Percentiles rank a stretch among this genome's conserved stretches.
Evolutionary conservation across 306 rosid species (phyloP).

Genomic region (Vicia faba): DNA sequence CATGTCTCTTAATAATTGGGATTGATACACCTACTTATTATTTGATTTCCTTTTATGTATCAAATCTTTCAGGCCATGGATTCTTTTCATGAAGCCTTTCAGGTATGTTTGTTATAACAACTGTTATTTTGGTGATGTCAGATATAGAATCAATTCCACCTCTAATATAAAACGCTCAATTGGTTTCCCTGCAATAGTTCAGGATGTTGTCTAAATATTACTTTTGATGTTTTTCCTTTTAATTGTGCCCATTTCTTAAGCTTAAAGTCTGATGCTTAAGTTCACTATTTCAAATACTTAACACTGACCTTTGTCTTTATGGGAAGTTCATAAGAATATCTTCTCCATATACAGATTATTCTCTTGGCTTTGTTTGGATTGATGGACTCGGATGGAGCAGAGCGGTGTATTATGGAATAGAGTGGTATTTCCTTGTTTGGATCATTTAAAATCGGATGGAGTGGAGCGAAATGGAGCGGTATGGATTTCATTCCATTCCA

Average conservation of each 20-base stretch:
- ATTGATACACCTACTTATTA: slow-evolving; percentile 19
- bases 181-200: slow-evolving; percentile 10
- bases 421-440: too few species aligned
- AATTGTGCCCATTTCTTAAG: slow-evolving; percentile 15
- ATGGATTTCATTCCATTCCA: too few species aligned
- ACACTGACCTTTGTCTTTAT: slow-evolving; percentile 7
- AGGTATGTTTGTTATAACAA: slow-evolving; percentile 52
- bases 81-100: slow-evolving; percentile 71
- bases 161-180: slow-evolving; percentile 1
- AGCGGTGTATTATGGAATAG: too few species aligned
- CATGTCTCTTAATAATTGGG: not conserved
- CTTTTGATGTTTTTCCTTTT: slow-evolving; percentile 19
- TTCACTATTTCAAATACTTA: slow-evolving; percentile 24
- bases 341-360: too few species aligned
- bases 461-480: too few species aligned
- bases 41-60: slow-evolving; percentile 24
- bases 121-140: slow-evolving; percentile 6
- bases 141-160: slow-evolving; percentile 17
- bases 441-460: too few species aligned
- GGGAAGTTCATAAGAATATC: too few species aligned
- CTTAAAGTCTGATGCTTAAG: slow-evolving; percentile 15
- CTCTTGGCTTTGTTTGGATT: too few species aligned
- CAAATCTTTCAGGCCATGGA: slow-evolving; percentile 67
- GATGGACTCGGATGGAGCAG: too few species aligned
- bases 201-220: slow-evolving; percentile 5